Base-by-base conservation (phyloP, 225 moss, liverwort and hornwort genomes). In the Bryum argenteum region DNA sequence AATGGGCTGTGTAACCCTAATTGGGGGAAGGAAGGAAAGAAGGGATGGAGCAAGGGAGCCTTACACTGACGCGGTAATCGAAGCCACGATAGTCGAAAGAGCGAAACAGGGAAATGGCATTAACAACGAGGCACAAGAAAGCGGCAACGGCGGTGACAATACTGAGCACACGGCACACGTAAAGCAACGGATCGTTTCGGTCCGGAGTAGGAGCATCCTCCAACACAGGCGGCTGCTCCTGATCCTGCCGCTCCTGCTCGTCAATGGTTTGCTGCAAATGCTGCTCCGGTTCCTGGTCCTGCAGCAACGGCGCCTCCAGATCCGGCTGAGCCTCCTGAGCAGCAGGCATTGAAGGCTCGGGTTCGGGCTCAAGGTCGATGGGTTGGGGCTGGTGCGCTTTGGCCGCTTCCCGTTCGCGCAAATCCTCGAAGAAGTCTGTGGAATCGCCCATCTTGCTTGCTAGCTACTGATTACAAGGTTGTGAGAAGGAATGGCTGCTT, bases 61-160 rank as follows among this genome's bases (percentile, higher is more conserved):
- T 21, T 79, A 92, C 94, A 79, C 90, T 86, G 61, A 87, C 73
- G 58, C 75, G 84, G 75, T 84, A 91, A 73, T 90, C 89, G 86
- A 93, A 89, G 69, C 83, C 83, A 3, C 83, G 83, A 58, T 80
- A 89, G 60, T 90, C 88, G 82, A 92, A 89, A n/a, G 93, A 85
- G 12, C 93, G 90, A 6, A 92, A 54, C 39, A 92, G 88, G 6
- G 94, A 94, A 8, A 91, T 84, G 67, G 82, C 70, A 61, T 94
- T 98, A 45, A 94, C 90, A 5, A 87, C 47, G 66, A 88, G 72
- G 57, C 97, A 98, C 73, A 87, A 0, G 53, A 94, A 22, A 18
- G 90, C 82, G 12, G 77, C 75, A 8, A 88, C n/a, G 53, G 72
- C 88, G 2, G 97, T 94, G 17, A 89, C 28, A 60, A 87, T 42